A percentile compares a stretch with the other conserved stretches of the same genome.
phyloP scores from a whole-genome alignment of 306 rosid genomes.

The Vigna nakashimae region DNA sequence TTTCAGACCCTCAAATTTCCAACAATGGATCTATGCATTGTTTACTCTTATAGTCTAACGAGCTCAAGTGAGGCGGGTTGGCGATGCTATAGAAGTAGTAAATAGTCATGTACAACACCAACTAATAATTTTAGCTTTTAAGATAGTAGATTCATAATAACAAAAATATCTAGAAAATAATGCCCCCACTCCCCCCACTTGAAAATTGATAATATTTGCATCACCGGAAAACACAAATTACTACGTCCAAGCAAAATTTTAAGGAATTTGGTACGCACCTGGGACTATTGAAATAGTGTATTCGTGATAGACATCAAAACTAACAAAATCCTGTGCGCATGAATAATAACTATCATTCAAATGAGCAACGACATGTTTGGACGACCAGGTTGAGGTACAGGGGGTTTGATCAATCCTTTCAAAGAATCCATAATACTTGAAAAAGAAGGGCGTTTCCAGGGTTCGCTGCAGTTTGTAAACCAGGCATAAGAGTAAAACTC shows the following conservation, averaged over 20 bases:
- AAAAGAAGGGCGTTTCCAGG: constrained; percentile 89
- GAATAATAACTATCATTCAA: constrained; percentile 50
- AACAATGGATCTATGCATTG: background rate
- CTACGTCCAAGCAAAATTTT: constrained; percentile 27
- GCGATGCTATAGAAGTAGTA: background rate
- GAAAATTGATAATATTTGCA: constrained; percentile 19
- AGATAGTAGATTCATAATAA: background rate
- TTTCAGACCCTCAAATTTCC: too few relatives aligned
- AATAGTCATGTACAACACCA: background rate
- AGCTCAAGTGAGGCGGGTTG: background rate
- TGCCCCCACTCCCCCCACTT: background rate
- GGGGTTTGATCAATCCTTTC: constrained; percentile 65
- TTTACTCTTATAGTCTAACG: background rate
- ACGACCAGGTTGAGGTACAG: constrained; percentile 59
- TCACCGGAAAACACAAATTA: background rate
- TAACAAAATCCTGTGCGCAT: constrained; percentile 59
- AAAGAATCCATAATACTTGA: constrained; percentile 77
- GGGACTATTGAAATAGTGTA: constrained; percentile 48
- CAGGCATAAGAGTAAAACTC: constrained; percentile 27
- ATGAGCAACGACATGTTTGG: constrained; percentile 50
- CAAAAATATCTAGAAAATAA: background rate
- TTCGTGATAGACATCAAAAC: constrained; percentile 53
- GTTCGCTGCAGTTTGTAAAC: constrained; percentile 65
- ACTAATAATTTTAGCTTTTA: background rate
- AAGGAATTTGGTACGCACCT: constrained; percentile 53